phyloP scores from a whole-genome alignment of 306 rosid species.

The Albizia julibrissin region DNA sequence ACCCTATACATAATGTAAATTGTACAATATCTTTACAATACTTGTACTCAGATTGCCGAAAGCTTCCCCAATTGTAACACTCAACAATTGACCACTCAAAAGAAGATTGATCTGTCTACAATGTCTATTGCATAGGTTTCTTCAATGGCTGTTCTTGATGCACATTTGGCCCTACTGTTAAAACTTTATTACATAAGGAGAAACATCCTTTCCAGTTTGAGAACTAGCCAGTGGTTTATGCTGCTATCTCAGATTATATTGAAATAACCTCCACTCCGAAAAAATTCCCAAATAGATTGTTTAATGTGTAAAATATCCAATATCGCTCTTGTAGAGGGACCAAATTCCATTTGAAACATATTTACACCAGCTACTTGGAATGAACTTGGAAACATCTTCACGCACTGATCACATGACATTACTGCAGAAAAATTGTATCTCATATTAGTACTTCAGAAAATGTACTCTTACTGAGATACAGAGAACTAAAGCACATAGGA shows the following conservation, averaged over 20 bases:
- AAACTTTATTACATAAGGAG: conserved; percentile 25
- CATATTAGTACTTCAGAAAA: conserved; percentile 17
- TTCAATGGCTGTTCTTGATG: conserved; percentile 32
- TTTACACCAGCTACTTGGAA: conserved; percentile 50
- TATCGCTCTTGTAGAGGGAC: conserved; percentile 42
- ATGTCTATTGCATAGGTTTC: conserved; percentile 28
- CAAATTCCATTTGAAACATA: conserved; percentile 40
- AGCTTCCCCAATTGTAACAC: conserved; percentile 9
- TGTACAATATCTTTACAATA: conserved; percentile 21
- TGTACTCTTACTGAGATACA: conserved; percentile 31
- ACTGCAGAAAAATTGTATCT: conserved; percentile 61
- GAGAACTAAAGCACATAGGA: conserved; percentile 44
- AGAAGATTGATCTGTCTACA: conserved; percentile 18
- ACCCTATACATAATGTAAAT: not conserved
- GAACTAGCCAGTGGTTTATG: conserved; percentile 39
- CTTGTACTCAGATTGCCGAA: conserved; percentile 14
- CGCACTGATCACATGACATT: conserved; percentile 43
- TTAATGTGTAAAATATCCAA: conserved; percentile 37
- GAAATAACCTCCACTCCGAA: conserved; percentile 34
- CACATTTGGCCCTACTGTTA: conserved; percentile 24
- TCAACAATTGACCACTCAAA: conserved; percentile 31
- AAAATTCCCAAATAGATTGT: conserved; percentile 35
- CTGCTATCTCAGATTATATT: conserved; percentile 32
- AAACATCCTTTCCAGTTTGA: conserved; percentile 32
- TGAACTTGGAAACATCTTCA: conserved; percentile 46